A percentile compares a stretch with the other conserved stretches of the same genome.
These are phyloP conservation scores for Meira nashicola DNA, from an alignment of 1,284 basidiomycete species.

Conservation along the genomic window DNA sequence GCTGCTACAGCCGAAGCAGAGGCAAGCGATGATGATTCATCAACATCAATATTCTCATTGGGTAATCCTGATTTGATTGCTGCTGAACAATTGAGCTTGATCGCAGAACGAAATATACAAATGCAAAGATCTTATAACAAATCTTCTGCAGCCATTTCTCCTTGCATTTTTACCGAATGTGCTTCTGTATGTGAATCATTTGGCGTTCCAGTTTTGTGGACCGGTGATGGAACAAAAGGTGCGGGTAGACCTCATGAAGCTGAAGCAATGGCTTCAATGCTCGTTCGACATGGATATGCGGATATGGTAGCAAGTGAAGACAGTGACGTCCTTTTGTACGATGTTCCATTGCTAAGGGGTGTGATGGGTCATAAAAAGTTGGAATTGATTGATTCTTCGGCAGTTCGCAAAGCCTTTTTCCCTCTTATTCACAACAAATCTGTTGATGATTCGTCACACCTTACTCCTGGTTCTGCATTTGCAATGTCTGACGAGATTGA, in stretches of 20 bases:
- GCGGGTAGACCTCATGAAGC: constrained; percentile 47
- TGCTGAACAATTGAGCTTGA: background rate
- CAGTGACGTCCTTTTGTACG: constrained; percentile 51
- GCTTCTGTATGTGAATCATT: constrained; percentile 37
- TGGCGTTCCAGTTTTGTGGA: constrained; percentile 43
- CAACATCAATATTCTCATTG: too few relatives aligned
- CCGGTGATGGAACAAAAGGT: constrained; percentile 24
- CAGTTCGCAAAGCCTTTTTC: constrained; percentile 30
- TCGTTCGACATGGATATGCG: constrained; percentile 42
- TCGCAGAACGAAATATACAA: background rate
- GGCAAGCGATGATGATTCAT: background rate
- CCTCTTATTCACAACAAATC: constrained; percentile 9
- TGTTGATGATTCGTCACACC: background rate
- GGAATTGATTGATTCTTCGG: constrained; percentile 34
- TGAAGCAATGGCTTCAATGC: constrained; percentile 47
- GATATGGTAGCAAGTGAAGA: constrained; percentile 53
- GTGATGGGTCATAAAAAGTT: constrained; percentile 34
- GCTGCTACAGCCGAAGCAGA: background rate
- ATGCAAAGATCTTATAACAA: constrained; percentile 30
- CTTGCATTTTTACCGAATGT: constrained; percentile 31
- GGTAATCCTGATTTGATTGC: too few relatives aligned
- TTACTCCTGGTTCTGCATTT: too few relatives aligned
- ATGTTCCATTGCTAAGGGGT: constrained; percentile 45
- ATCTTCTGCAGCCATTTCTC: constrained; percentile 25
- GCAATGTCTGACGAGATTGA: too few relatives aligned